Base-by-base conservation (phyloP, 169 alveolate species). In the Neospora caninum region DNA sequence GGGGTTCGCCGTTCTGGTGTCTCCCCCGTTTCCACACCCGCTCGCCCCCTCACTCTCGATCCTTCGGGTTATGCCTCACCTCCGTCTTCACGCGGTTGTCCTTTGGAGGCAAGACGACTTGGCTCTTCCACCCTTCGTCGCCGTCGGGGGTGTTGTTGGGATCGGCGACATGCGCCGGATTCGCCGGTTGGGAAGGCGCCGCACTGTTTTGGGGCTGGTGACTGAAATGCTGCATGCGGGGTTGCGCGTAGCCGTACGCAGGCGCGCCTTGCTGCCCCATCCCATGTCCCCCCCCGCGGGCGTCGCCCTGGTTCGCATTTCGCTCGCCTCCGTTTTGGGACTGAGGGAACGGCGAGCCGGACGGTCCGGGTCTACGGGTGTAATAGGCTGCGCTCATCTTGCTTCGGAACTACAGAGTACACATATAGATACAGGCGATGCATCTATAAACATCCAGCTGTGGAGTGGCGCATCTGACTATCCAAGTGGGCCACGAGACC, bases 71-170 rank as follows among this genome's bases (percentile, higher is more conserved):
- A 69, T n/a, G 13, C 0, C 69, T 38, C 39, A 82, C 89, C 89
- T 82, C 89, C 2, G 89, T 82, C 39, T 82, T 82, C 38, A 82
- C 89, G 18, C 89, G 94, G 20, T 16, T 80, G 82, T 87, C 39
- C 91, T 42, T 86, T 39, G 45, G 84, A 38, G 91, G 94, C 43
- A 53, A 43, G 45, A 31, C 45, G 88, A 58, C 88, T 10, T 80
- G 0, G 34, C 43, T 39, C 73, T 88, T 92, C 92, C 92, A 82
- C 43, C 39, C 64, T 13, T 27, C 78, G 42, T 58, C 49, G 58
- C 36, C 53, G 67, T n/a, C 73, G 1, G 25, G 73, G 31, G 0
- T 49, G 58, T 13, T 49, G 58, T 49, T 64, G n/a, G 73, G 73
- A 29, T 64, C 73, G 18, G 64, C 64, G 73, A 64, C 73, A 29